phyloP scores from a whole-genome alignment of 1,284 basidiomycete genomes.

The Puccinia polysora region DNA sequence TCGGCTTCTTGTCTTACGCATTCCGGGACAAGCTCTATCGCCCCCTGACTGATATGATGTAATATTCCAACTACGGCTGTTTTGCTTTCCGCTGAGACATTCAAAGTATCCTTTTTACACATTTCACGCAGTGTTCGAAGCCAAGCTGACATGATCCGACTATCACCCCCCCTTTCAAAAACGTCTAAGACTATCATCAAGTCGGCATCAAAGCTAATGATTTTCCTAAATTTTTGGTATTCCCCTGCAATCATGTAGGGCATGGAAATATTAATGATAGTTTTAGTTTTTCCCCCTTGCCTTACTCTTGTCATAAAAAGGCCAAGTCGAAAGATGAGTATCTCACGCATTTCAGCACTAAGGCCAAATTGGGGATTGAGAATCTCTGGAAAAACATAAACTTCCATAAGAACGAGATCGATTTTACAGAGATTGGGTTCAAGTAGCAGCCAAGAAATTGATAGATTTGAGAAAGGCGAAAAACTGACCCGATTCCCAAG shows the following conservation, averaged over 20 bases:
- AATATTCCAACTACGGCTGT: neutral
- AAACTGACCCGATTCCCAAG: constrained; percentile 11
- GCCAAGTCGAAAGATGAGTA: neutral
- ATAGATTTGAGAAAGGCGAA: no score
- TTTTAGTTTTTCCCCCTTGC: neutral
- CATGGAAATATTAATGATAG: neutral
- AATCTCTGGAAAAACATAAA: constrained; percentile 1
- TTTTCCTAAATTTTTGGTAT: neutral
- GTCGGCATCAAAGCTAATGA: neutral
- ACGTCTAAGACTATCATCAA: neutral
- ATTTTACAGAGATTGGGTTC: neutral
- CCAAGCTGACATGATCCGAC: neutral
- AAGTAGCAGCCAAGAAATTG: no score
- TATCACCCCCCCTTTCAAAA: neutral
- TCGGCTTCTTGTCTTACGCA: neutral
- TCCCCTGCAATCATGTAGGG: neutral
- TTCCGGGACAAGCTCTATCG: neutral
- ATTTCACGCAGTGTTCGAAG: neutral
- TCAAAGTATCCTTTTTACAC: neutral
- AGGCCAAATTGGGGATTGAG: neutral
- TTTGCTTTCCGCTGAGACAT: neutral
- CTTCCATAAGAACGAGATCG: neutral
- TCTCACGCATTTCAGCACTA: constrained; percentile 6
- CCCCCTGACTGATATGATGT: constrained; percentile 1
- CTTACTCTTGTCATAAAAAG: neutral